Base-by-base conservation (phyloP, 2,329 filamentous ascomycete genomes). In the Acarospora socialis region DNA sequence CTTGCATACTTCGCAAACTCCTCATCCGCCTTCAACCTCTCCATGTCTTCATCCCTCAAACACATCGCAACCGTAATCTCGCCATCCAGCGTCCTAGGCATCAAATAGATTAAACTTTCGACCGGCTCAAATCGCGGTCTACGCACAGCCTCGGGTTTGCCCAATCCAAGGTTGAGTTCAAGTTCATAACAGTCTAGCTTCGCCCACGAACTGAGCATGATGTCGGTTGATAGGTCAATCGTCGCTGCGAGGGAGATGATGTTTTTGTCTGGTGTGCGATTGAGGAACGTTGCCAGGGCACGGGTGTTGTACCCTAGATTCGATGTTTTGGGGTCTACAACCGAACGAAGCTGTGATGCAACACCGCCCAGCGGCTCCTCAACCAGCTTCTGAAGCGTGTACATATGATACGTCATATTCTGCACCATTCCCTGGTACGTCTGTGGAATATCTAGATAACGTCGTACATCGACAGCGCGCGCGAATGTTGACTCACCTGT, bases 121-220 rank as follows among this genome's bases (percentile, higher is more conserved):
- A 61, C 40, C 0, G 59, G 54, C 0, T 45, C 43, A 34, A 70
- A 68, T 1, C 43, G 36, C 3, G 67, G 68, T 28, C 67, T 49
- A 0, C 66, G 48, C 14, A 70, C 66, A 0, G 52, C 53, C 33
- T 57, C 56, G 0, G 67, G 62, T 12, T 40, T 51, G 0, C 66
- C 66, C 3, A 71, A 39, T 0, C 56, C 59, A 2, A 60, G 39
- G 0, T 53, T 52, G 34, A 73, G 72, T 26, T 69, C 61, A 4
- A 62, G 47, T 0, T 55, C 47, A 38, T 63, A 65, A 10, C 50
- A 53, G 3, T 57, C 47, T 3, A 65, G 44, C 31, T 65, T 63
- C 1, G 58, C 56, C 68, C 67, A 73, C 1, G 66, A 72, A 35
- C 63, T 70, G 4, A 73, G 37, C 53, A 64, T 61, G 3, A 72